These are phyloP conservation scores for Syzygium syzygioides DNA, from an alignment of 441 rosid species.

Conservation along the genomic window DNA sequence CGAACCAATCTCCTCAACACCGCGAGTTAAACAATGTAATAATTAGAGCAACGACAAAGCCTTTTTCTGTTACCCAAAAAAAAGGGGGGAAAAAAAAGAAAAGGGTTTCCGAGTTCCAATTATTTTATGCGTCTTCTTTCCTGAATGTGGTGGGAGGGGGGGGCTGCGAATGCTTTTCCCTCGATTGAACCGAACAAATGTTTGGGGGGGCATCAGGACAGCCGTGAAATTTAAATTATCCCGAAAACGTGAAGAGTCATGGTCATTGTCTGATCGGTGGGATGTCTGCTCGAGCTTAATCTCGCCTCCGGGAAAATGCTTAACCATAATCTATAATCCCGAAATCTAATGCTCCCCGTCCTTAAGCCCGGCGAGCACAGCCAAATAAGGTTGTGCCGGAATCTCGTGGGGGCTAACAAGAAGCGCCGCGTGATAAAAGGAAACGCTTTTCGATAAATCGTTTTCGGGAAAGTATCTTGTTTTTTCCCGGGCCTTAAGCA, in stretches of 20 bases:
- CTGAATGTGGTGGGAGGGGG: background rate
- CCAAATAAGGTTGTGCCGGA: accelerated
- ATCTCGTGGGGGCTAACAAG: background rate
- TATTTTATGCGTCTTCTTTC: background rate
- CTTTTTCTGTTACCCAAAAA: background rate
- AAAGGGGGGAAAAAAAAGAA: background rate
- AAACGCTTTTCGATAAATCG: background rate
- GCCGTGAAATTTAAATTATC: background rate
- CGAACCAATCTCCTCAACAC: background rate
- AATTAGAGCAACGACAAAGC: background rate
- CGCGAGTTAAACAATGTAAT: background rate
- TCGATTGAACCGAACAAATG: background rate
- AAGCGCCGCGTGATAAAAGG: too few species aligned
- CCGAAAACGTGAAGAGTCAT: background rate
- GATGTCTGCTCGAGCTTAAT: background rate
- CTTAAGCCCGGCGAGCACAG: background rate
- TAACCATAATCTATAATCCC: background rate
- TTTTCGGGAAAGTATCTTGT: background rate
- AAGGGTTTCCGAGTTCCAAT: background rate
- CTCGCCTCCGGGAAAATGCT: background rate
- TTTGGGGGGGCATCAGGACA: background rate
- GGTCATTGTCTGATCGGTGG: accelerated
- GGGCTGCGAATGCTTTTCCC: background rate
- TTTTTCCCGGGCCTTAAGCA: background rate
- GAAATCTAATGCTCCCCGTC: background rate